Conservation (phyloP, 2,329 filamentous ascomycete species). For the Botrytis deweyae region DNA sequence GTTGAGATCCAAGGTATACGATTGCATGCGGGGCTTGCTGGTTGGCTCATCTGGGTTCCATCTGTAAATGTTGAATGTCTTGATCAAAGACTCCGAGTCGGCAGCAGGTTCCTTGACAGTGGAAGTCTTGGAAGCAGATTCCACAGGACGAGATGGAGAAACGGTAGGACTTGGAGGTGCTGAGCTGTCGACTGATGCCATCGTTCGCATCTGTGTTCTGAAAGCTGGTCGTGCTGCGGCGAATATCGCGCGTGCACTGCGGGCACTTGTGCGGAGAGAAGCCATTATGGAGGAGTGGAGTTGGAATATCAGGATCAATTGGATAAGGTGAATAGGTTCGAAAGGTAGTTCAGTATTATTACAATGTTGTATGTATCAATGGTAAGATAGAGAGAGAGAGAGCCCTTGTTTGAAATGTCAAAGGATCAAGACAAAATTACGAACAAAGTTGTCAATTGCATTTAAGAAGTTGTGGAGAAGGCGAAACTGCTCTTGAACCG, state of each 20-base stretch:
- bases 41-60: constrained; percentile 94
- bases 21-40: constrained; percentile 94
- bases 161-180: constrained; percentile 4
- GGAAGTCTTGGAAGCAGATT: constrained; percentile 28
- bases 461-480: constrained; percentile 21
- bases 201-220: constrained; percentile 25
- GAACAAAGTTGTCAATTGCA: constrained; percentile 7
- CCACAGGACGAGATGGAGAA: constrained; percentile 28
- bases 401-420: constrained; percentile 8
- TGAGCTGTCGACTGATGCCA: constrained; percentile 21
- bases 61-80: constrained; percentile 98
- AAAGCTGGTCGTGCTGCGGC: constrained; percentile 23
- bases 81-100: constrained; percentile 67
- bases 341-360: constrained; percentile 10
- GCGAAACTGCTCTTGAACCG: constrained; percentile 21
- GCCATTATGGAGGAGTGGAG: constrained; percentile 22
- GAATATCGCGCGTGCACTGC: constrained; percentile 23
- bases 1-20: constrained; percentile 92
- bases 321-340: background rate
- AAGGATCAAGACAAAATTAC: background rate
- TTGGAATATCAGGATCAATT: constrained; percentile 7
- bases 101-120: constrained; percentile 48
- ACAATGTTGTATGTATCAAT: constrained; percentile 13
- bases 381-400: background rate
- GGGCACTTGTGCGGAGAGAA: constrained; percentile 24